A percentile compares a stretch with the other conserved stretches of the same genome.
phyloP scores from a whole-genome alignment of 2,329 filamentous ascomycete genomes.

The Zasmidium angulare region DNA sequence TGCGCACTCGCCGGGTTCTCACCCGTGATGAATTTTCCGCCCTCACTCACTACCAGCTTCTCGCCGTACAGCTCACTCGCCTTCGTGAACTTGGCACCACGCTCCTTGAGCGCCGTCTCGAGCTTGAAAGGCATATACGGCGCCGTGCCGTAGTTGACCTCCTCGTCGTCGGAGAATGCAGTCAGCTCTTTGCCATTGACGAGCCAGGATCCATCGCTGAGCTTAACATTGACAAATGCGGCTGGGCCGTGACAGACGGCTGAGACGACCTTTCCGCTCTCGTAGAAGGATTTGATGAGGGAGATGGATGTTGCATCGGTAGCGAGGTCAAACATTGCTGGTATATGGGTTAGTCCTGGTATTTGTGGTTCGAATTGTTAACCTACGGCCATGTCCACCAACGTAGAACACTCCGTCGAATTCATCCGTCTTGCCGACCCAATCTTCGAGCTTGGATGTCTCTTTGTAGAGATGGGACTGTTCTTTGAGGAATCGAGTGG shows the following conservation, averaged over 20 bases:
- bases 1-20: neutral
- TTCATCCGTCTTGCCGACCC: neutral
- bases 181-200: conserved; percentile 35
- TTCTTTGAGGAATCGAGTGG: neutral
- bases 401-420: neutral
- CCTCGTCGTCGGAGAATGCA: neutral
- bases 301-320: conserved; percentile 55
- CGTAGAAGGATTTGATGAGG: conserved; percentile 62
- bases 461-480: neutral
- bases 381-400: neutral
- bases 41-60: neutral
- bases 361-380: neutral
- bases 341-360: neutral
- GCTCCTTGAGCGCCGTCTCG: neutral
- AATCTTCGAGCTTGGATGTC: neutral
- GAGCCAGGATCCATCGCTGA: conserved; percentile 53
- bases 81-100: neutral
- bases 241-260: conserved; percentile 71
- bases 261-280: conserved; percentile 60
- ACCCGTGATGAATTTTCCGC: neutral
- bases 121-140: neutral
- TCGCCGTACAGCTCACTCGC: neutral
- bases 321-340: conserved; percentile 65
- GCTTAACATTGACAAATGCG: conserved; percentile 59
- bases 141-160: neutral